Base-by-base conservation (phyloP, 768 basidiomycete species). In the Suillus luteus region DNA sequence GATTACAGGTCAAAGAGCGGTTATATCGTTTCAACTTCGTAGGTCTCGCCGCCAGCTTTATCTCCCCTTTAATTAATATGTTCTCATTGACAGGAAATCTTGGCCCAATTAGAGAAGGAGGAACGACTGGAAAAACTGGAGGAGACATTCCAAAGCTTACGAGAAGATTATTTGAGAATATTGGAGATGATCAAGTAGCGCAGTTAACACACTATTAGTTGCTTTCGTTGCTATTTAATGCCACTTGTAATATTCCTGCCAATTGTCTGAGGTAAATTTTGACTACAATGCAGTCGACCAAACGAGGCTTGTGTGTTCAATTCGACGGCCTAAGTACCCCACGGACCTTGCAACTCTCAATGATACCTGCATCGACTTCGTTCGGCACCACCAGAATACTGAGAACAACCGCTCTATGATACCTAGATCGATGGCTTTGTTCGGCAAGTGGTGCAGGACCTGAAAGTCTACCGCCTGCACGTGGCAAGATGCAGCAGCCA, bases 21-120 rank as follows among this genome's bases (percentile, higher is more conserved):
- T 76, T 99, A 51, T 98, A 92, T 72, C 84, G 95, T 24, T 98
- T 98, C 78, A 99, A 99, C 78, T 97, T 89, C 74, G 95, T 95
- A 70, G 71, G 91, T 82, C 1, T 17, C 22, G 3, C 54, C 15
- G 6, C 24, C 33, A 19, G 2, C 6, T 55, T 22, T 14, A 49
- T 22, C 33, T 22, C 41, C 54, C 37, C 35, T 19, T 43, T 65
- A 15, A 33, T 57, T 68, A 14, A 59, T 62, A 31, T 51, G 55
- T n/a, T 33, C 44, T 10, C 12, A 27, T 51, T 5, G 5, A 27
- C 71, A 96, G 94, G 94, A 96, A 81, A 85, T 91, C 59, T 83
- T 99, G 52, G 87, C 86, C 60, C 95, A 96, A 71, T 79, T 98
- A 63, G 93, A 96, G 63, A 90, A 91, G 66, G 82, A 89, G 61